phyloP scores from a whole-genome alignment of 2,329 filamentous ascomycete species.

The Fusarium sp. region DNA sequence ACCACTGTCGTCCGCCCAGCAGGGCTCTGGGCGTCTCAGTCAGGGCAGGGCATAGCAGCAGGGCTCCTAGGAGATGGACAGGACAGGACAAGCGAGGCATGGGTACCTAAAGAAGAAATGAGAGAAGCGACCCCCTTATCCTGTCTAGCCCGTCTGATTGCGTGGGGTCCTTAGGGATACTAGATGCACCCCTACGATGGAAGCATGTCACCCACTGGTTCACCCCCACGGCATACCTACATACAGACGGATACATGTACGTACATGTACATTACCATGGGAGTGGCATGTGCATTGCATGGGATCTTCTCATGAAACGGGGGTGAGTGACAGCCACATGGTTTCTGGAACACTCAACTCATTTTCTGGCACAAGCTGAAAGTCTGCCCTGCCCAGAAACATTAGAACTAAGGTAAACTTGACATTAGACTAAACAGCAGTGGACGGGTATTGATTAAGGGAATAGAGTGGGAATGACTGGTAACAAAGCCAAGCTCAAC shows the following conservation, averaged over 20 bases:
- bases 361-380: constrained; percentile 15
- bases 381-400: neutral
- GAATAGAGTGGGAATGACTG: neutral
- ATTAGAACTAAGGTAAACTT: neutral
- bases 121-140: neutral
- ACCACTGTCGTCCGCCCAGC: constrained; percentile 32
- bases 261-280: neutral
- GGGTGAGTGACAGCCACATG: constrained; percentile 18
- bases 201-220: neutral
- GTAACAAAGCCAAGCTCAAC: neutral
- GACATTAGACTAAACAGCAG: neutral
- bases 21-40: constrained; percentile 25
- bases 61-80: neutral
- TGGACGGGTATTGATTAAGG: neutral
- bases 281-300: constrained; percentile 22
- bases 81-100: neutral
- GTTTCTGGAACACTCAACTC: constrained; percentile 24
- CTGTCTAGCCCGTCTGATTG: neutral
- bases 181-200: neutral
- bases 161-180: neutral
- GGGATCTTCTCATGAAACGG: constrained; percentile 24
- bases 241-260: neutral
- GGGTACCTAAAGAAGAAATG: neutral
- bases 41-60: neutral
- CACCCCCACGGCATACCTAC: constrained; percentile 4